A percentile compares a stretch with the other conserved stretches of the same genome.
phyloP scores from a whole-genome alignment of 2,329 filamentous ascomycete genomes.

The Trichoderma gracile region DNA sequence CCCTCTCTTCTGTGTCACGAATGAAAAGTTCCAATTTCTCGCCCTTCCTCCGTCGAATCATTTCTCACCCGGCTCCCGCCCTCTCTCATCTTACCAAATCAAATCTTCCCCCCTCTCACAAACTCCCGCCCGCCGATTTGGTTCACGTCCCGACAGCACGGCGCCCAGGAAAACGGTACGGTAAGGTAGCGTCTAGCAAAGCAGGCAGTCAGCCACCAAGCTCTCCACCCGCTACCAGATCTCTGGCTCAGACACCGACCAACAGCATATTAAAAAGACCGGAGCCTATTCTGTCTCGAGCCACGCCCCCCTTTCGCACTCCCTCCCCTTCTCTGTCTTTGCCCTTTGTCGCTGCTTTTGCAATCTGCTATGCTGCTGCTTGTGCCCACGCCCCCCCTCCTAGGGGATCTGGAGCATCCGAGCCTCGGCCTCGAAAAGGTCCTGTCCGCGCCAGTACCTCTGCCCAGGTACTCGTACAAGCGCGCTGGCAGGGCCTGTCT shows the following conservation, averaged over 20 bases:
- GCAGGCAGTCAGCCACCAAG: conserved; percentile 5
- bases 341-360: background rate
- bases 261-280: conserved; percentile 10
- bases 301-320: background rate
- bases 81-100: background rate
- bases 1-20: no score
- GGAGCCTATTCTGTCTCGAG: background rate
- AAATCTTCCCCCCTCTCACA: background rate
- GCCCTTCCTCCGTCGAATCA: no score
- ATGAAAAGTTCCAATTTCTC: no score
- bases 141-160: conserved; percentile 21
- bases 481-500: conserved; percentile 1
- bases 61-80: background rate
- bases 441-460: no score
- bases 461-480: no score
- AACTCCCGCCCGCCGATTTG: no score
- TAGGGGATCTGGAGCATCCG: background rate
- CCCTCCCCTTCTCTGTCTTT: background rate
- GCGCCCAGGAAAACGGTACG: conserved; percentile 21
- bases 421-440: background rate
- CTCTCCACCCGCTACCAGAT: conserved; percentile 24
- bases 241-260: conserved; percentile 20
- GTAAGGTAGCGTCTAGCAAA: no score
- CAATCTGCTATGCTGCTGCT: no score
- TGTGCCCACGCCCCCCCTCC: background rate